These are phyloP conservation scores for Colletotrichum paranaense DNA, from an alignment of 2,329 filamentous ascomycete species.

Conservation along the genomic window DNA sequence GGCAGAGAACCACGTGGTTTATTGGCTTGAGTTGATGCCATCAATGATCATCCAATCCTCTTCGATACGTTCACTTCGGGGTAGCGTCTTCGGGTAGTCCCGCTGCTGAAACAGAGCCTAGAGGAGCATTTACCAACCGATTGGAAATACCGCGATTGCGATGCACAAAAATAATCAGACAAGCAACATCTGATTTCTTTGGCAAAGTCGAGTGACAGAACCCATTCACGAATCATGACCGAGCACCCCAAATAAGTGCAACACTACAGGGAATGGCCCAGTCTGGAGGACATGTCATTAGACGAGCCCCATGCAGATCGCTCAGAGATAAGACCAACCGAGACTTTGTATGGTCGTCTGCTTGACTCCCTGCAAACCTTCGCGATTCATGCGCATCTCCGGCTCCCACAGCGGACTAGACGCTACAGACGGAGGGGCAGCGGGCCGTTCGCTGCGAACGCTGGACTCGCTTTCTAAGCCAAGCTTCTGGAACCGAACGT, in stretches of 20 bases:
- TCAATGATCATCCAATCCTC: background rate
- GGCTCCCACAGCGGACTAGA: conserved; percentile 17
- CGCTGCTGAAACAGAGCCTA: too few species aligned
- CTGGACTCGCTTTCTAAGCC: background rate
- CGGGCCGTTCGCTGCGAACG: background rate
- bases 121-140: background rate
- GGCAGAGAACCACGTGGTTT: background rate
- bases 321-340: background rate
- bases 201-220: background rate
- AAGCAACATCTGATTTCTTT: background rate
- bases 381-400: conserved; percentile 25
- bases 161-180: background rate
- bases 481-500: background rate
- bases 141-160: background rate
- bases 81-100: background rate
- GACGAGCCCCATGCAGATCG: conserved; percentile 3
- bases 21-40: background rate
- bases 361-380: background rate
- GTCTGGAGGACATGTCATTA: background rate
- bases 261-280: background rate
- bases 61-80: background rate
- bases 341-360: background rate
- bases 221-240: background rate
- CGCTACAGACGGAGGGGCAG: background rate
- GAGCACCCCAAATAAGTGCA: too few species aligned